Base-by-base conservation (phyloP, 305 asterid species). In the Rubia tinctorum region DNA sequence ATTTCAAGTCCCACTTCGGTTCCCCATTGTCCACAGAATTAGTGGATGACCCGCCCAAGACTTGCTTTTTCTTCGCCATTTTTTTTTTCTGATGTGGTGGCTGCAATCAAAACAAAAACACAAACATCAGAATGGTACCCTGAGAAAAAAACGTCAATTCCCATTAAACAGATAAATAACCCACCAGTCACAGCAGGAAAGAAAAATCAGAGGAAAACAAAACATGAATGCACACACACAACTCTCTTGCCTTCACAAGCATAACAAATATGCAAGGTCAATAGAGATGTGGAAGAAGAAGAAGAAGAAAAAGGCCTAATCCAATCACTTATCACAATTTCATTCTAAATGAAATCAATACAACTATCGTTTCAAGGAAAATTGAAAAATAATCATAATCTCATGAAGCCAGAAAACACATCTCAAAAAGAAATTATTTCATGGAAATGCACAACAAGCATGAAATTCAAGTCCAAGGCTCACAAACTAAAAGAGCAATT, bases 1-100 rank as follows among this genome's bases (percentile, higher is more conserved):
- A 62, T 37, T 62, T 62, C 18, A 62, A 13, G 67, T 62, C 67
- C 67, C 39, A 62, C 67, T 62, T 62, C 6, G 17, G 67, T 14
- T 30, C 43, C 42, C 67, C 42, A 30, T 7, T 25, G 67, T 62
- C 20, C 20, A 30, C 37, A 30, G 22, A 30, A 62, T 12, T 34
- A 30, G 67, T 62, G 22, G 67, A 27, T 30, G 67, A 13, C 17
- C 67, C 43, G 0, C 43, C 67, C 3, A 9, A 60, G 12, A 15
- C 42, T 62, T 62, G 67, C 43, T 30, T 62, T 62, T 8, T 62
- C 67, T 62, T 62, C 10, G 5, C 20, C 67, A 62, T 62, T 25
- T 62, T 62, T 30, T 37, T 0, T 25, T n/a, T n/a, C 39, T 62
- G 66, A 23, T 60, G 30, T 10, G 22, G 34, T 4, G 2, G 43